These are phyloP conservation scores for Chlamydomonas incerta DNA, from an alignment of 139 green algal species.

Conservation along the genomic window DNA sequence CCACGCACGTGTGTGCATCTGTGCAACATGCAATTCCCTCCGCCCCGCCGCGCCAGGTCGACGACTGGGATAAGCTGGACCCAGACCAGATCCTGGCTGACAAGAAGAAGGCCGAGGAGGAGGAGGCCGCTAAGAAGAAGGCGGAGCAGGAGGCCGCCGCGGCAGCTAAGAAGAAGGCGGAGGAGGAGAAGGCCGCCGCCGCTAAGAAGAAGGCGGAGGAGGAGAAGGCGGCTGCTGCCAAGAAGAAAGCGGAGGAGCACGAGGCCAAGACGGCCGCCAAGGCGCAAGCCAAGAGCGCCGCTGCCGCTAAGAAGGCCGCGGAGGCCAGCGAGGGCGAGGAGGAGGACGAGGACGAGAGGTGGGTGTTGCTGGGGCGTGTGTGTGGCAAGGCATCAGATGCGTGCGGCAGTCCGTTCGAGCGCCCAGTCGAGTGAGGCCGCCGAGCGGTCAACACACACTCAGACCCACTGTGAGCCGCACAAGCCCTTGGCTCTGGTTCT, in stretches of 20 bases:
- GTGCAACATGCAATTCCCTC: too few relatives aligned
- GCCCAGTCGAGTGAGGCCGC: too few relatives aligned
- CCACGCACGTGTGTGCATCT: too few relatives aligned
- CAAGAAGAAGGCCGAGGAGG: slow-evolving; percentile 48
- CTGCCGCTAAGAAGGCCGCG: slow-evolving; percentile 12
- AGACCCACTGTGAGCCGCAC: too few relatives aligned
- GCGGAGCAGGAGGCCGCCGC: slow-evolving; percentile 45
- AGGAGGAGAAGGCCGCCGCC: slow-evolving; percentile 27
- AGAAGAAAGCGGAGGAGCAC: not conserved
- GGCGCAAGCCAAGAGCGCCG: not conserved
- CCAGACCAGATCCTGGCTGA: slow-evolving; percentile 64
- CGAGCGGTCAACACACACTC: too few relatives aligned
- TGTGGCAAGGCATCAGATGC: too few relatives aligned
- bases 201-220: slow-evolving; percentile 50
- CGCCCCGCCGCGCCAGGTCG: too few relatives aligned
- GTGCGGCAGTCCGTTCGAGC: too few relatives aligned
- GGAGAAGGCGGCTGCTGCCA: slow-evolving; percentile 50
- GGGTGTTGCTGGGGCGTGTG: not conserved
- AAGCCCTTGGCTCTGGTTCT: too few relatives aligned
- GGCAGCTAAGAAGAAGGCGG: slow-evolving; percentile 23
- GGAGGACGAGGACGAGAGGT: slow-evolving; percentile 52
- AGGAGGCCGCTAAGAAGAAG: slow-evolving; percentile 36
- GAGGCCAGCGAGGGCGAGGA: slow-evolving; percentile 47
- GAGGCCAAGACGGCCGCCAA: slow-evolving; percentile 36
- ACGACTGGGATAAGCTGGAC: slow-evolving; percentile 82